Evolutionary conservation across 306 rosid genomes (phyloP), one percentile per base, ranked within the genome.

Genomic region (Inga laurina): DNA sequence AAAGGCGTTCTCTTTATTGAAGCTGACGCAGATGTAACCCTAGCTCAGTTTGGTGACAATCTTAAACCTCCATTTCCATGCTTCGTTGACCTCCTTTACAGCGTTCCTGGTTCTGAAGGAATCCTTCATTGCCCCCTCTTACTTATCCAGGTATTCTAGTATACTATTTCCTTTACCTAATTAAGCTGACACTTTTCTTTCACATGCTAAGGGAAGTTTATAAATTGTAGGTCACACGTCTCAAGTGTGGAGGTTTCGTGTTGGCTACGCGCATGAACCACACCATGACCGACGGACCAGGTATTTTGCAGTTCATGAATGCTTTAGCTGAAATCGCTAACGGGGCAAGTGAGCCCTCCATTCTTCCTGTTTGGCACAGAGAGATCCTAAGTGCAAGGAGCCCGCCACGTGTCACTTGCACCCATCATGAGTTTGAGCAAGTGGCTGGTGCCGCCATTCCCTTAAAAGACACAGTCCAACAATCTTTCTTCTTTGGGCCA

Each of bases 1-100:
- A 90, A 90, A 15, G 93, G 91, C 3, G 72, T 90, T 7, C 3
- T 88, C 24, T 90, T 88, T 76, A 13, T 88, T 43, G 90, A 86
- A 74, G 93, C 90, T 5, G 87, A 86, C 5, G 91, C 91, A 0
- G 88, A 90, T 10, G 85, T 90, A 7, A 69, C 83, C 4, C 82
- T 90, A 4, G 16, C 74, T n/a, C 77, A 88, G 37, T 61, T 88
- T 34, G 83, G 88, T 18, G 84, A 81, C 14, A 49, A 78, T 65
- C 86, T 84, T 67, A 84, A 82, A 61, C 88, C 86, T n/a, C 88
- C 90, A 1, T 86, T 85, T 61, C 79, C 88, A 21, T 85, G 89
- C 81, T 76, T 85, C 49, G 48, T 84, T 3, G 79, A 80, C 34
- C 88, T 90, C 56, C 83, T 90, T 3, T 86, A 48, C 76, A 69